phyloP scores from a whole-genome alignment of 2,329 filamentous ascomycete genomes.

The Bipolaris victoriae region DNA sequence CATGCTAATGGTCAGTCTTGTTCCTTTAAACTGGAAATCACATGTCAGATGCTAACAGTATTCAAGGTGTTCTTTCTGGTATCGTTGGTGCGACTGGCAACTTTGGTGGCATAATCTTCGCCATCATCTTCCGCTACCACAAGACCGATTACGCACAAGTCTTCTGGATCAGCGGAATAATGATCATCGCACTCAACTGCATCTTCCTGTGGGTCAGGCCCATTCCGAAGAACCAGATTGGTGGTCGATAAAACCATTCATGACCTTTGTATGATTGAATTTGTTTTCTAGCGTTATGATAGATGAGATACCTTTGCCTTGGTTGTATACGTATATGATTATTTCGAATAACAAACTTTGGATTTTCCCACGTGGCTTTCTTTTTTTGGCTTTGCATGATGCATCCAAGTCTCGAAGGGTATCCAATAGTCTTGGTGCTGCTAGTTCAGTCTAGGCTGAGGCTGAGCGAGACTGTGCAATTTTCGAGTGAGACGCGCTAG shows the following conservation, averaged over 20 bases:
- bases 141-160: constrained; percentile 70
- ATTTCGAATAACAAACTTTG: background rate
- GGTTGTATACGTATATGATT: background rate
- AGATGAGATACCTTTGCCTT: constrained; percentile 9
- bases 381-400: background rate
- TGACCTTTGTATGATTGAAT: background rate
- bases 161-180: constrained; percentile 82
- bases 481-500: background rate
- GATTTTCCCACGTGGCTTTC: background rate
- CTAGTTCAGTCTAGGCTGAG: background rate
- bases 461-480: background rate
- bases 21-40: background rate
- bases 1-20: constrained; percentile 70
- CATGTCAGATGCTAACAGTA: constrained; percentile 16
- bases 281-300: constrained; percentile 6
- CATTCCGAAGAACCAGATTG: constrained; percentile 61
- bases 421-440: background rate
- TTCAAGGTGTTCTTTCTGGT: constrained; percentile 68
- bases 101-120: constrained; percentile 82
- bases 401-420: background rate
- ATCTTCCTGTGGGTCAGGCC: constrained; percentile 68
- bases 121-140: constrained; percentile 80
- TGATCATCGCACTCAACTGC: constrained; percentile 74
- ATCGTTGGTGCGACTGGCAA: constrained; percentile 82
- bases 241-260: constrained; percentile 43